Conservation (phyloP, 345 rosid species). For the Populus ilicifolia region DNA sequence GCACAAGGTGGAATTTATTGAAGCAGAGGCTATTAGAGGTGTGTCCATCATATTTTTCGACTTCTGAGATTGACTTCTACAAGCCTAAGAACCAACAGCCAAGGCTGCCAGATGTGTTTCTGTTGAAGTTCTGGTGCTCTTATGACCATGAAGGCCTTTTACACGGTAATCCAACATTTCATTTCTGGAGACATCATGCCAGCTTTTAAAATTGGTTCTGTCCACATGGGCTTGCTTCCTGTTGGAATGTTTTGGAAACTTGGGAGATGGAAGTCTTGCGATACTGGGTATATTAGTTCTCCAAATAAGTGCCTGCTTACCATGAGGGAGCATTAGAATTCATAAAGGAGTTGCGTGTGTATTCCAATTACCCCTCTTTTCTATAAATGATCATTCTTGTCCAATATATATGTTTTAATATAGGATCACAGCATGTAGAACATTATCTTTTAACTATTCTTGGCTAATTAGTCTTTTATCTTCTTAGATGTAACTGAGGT, state of each 20-base stretch:
- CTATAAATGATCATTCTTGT: neutral
- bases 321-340: too few species aligned
- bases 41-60: conserved; percentile 57
- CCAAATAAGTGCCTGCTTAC: too few species aligned
- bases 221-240: neutral
- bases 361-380: neutral
- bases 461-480: neutral
- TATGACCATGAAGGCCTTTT: conserved; percentile 27
- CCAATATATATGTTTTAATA: neutral
- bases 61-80: conserved; percentile 52
- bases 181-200: conserved; percentile 3
- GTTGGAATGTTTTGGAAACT: too few species aligned
- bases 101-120: conserved; percentile 45
- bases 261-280: neutral
- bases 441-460: neutral
- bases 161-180: conserved; percentile 38
- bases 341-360: too few species aligned
- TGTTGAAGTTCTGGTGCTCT: conserved; percentile 64
- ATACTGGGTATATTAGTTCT: too few species aligned
- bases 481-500: conserved; percentile 56
- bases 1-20: conserved; percentile 54
- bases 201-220: neutral
- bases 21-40: conserved; percentile 61
- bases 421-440: neutral
- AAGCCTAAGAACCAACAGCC: conserved; percentile 32